These are phyloP conservation scores for Areca catechu DNA, from an alignment of 176 grass and related monocot species.

Conservation along the genomic window DNA sequence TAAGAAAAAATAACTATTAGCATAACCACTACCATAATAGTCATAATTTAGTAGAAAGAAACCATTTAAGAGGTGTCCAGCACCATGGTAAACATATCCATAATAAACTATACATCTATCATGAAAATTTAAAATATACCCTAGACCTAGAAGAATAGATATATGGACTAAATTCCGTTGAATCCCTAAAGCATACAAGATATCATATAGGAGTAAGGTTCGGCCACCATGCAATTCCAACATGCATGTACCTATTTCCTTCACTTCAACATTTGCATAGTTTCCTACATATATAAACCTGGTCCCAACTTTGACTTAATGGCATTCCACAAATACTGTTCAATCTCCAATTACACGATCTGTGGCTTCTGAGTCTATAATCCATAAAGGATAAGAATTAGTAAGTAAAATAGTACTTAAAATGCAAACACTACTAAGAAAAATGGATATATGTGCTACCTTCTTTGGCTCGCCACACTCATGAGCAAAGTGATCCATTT, in stretches of 20 bases:
- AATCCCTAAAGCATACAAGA: too few relatives aligned
- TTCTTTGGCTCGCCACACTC: not conserved
- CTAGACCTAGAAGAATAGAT: too few relatives aligned
- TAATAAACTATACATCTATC: too few relatives aligned
- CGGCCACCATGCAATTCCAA: not conserved
- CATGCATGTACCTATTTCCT: not conserved
- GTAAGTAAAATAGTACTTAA: not conserved
- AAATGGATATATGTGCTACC: not conserved
- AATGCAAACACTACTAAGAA: not conserved
- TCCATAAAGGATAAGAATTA: not conserved
- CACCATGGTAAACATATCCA: too few relatives aligned
- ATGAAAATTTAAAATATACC: too few relatives aligned
- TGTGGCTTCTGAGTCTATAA: conserved; percentile 1
- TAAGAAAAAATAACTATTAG: too few relatives aligned
- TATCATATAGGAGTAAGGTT: not conserved
- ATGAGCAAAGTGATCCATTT: not conserved
- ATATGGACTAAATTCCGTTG: too few relatives aligned
- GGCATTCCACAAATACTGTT: not conserved
- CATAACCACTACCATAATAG: too few relatives aligned
- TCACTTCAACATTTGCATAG: not conserved
- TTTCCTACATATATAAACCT: conserved; percentile 2
- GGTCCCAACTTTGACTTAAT: not conserved
- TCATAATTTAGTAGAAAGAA: too few relatives aligned
- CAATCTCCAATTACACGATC: not conserved
- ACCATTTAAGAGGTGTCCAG: too few relatives aligned